A percentile compares a stretch with the other conserved stretches of the same genome.
Evolutionary conservation across 305 asterid species (phyloP).

Genomic region (Striga hermonthica): DNA sequence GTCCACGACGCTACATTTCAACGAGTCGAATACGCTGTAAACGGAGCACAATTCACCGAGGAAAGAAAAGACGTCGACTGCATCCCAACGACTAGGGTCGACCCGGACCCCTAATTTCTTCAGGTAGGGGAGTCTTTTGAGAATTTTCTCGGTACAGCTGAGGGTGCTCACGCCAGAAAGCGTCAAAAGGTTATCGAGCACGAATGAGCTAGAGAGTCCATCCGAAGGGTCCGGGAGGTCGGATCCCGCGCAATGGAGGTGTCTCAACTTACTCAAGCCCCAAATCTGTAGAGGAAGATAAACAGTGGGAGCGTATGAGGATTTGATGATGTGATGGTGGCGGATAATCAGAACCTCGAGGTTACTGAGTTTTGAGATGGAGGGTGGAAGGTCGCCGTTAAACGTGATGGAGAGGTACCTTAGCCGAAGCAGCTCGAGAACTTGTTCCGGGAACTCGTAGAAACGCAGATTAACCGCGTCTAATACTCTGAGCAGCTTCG

Average conservation of each 20-base stretch:
- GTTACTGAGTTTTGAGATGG: background rate
- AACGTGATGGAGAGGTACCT: constrained; percentile 22
- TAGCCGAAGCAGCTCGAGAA: background rate
- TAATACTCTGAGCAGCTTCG: constrained; percentile 15
- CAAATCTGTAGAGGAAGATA: constrained; percentile 18
- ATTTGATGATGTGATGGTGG: background rate
- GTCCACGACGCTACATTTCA: constrained; percentile 15
- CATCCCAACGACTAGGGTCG: background rate
- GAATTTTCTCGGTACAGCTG: background rate
- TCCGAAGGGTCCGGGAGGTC: constrained; percentile 1
- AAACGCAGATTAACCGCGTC: background rate
- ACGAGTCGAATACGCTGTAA: constrained; percentile 5
- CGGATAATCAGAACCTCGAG: constrained; percentile 19
- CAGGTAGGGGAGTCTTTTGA: constrained; percentile 12
- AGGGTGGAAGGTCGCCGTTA: background rate
- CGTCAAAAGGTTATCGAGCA: constrained; percentile 1
- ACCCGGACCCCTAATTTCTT: constrained; percentile 20
- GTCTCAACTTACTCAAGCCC: constrained; percentile 13
- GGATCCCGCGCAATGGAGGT: background rate
- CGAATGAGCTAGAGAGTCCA: background rate
- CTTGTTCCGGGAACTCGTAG: background rate
- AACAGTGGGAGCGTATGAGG: background rate
- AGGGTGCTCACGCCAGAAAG: constrained; percentile 1
- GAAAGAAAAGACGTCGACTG: background rate
- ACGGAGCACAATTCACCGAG: background rate